Percentiles rank a stretch among this genome's conserved stretches.
phyloP scores from a whole-genome alignment of 2,329 filamentous ascomycete species.

The Paramyrothecium sp. region DNA sequence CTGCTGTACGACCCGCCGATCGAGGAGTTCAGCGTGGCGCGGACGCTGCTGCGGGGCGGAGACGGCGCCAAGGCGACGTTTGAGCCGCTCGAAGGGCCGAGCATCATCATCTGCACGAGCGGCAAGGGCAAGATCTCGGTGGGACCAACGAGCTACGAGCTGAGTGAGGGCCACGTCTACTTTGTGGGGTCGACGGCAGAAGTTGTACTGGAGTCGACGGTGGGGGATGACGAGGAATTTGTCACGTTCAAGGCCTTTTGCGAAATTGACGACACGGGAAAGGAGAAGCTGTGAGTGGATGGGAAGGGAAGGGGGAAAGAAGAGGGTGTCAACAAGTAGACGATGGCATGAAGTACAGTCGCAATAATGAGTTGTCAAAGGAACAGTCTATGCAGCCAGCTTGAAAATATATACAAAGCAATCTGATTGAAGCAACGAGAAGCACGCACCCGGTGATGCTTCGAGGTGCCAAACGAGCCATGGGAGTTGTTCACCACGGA shows the following conservation, averaged over 20 bases:
- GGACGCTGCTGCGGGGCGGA: slow-evolving; percentile 66
- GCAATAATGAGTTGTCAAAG: too few species aligned
- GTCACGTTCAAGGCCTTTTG: slow-evolving; percentile 94
- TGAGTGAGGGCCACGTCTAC: slow-evolving; percentile 72
- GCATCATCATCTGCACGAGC: slow-evolving; percentile 86
- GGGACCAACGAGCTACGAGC: slow-evolving; percentile 74
- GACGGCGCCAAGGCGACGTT: slow-evolving; percentile 82
- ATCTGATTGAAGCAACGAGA: too few species aligned
- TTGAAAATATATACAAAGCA: too few species aligned
- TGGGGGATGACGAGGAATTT: slow-evolving; percentile 59
- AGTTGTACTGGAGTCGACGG: slow-evolving; percentile 69
- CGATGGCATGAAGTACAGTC: not conserved
- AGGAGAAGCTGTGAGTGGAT: slow-evolving; percentile 23
- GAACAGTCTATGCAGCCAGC: too few species aligned
- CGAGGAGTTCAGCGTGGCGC: slow-evolving; percentile 90
- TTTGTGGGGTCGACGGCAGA: slow-evolving; percentile 89
- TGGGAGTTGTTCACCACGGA: too few species aligned
- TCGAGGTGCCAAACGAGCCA: too few species aligned
- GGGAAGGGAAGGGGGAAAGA: not conserved
- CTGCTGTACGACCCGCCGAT: slow-evolving; percentile 92
- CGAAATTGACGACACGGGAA: slow-evolving; percentile 60
- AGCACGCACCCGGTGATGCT: too few species aligned
- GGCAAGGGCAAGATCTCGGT: slow-evolving; percentile 84
- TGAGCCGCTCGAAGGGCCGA: slow-evolving; percentile 82
- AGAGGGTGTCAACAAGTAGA: not conserved